Evolutionary conservation across 2,329 filamentous ascomycete species (phyloP), one percentile per base, ranked within the genome.

Genomic region (Botrytis paeoniae): DNA sequence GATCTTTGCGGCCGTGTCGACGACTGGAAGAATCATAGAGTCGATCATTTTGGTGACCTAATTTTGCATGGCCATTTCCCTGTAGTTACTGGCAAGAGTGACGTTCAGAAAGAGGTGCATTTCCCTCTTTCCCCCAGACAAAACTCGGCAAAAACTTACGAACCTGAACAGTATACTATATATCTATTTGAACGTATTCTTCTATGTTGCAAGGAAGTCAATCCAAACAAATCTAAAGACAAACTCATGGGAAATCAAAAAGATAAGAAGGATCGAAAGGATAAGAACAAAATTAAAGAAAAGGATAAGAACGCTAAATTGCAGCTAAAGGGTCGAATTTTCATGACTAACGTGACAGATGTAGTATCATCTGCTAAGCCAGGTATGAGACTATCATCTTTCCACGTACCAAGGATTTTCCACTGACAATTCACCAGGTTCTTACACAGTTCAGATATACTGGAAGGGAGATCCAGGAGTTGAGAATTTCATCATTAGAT

Each of bases 321-420:
- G 75, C 95, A 98, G 82, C 87, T 99, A 43, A 99, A 99, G 83
- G 96, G 96, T 57, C 90, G 96, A 69, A 99, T 99, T 79, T 98
- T 98, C 84, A 98, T 99, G 95, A 94, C 95, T 78, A 99, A 99
- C 80, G 95, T 99, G 71, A 98, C 95, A 57, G 94, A 98, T 81
- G 91, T 97, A n/a, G 86, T 97, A 60, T 95, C 92, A 29, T 86
- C 96, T 74, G 90, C 92, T 68, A 97, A 95, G 82, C 93, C 94
- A 83, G 94, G 95, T 97, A 88, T 80, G 88, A 35, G 43, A 70
- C 75, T 71, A 22, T 57, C 18, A 32, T 18, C 8, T 43, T 71
- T 74, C 41, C 12, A 48, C 7, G 14, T 72, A 39, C 35, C n/a
- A 6, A 18, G 20, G 14, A 14, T 41, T 61, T 60, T 62, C 51